Percentiles rank a stretch among this genome's conserved stretches.
Conservation (phyloP, 1,284 basidiomycete genomes). For the Sanghuangporus sanghuang region DNA sequence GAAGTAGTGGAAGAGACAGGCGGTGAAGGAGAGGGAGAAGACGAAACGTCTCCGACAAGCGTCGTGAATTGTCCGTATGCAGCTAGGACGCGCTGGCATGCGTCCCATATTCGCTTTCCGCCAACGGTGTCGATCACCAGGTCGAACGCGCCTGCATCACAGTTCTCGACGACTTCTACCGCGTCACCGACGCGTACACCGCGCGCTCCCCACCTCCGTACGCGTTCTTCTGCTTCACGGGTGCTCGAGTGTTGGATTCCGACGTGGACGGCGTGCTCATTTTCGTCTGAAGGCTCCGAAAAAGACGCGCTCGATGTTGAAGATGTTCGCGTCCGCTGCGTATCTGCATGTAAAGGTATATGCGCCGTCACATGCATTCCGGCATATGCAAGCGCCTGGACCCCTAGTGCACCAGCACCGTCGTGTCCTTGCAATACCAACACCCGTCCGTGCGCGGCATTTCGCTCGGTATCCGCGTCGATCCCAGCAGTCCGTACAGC, state of each 20-base stretch:
- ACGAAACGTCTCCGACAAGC: constrained; percentile 52
- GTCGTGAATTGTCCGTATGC: constrained; percentile 63
- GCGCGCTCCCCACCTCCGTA: constrained; percentile 58
- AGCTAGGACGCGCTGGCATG: constrained; percentile 54
- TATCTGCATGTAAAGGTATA: constrained; percentile 41
- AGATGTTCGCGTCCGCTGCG: constrained; percentile 23
- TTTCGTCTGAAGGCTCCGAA: constrained; percentile 11
- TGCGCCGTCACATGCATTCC: constrained; percentile 70
- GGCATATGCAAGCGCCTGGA: constrained; percentile 61
- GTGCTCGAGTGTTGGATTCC: constrained; percentile 19
- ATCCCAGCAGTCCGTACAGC: constrained; percentile 60
- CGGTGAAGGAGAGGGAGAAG: constrained; percentile 28
- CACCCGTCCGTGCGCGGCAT: constrained; percentile 31
- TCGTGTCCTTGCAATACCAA: constrained; percentile 74
- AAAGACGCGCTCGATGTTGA: constrained; percentile 15
- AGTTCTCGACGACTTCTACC: constrained; percentile 57
- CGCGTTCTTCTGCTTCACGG: constrained; percentile 44
- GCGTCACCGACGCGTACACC: constrained; percentile 37
- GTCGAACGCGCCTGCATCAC: constrained; percentile 58
- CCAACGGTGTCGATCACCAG: constrained; percentile 79
- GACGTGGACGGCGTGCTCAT: background rate
- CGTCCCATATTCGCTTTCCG: constrained; percentile 71
- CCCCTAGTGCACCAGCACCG: constrained; percentile 69
- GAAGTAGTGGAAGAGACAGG: background rate
- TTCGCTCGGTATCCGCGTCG: constrained; percentile 3